A percentile compares a stretch with the other conserved stretches of the same genome.
Conservation (phyloP, 2,329 filamentous ascomycete species). For the Ophiostoma tasmaniense region DNA sequence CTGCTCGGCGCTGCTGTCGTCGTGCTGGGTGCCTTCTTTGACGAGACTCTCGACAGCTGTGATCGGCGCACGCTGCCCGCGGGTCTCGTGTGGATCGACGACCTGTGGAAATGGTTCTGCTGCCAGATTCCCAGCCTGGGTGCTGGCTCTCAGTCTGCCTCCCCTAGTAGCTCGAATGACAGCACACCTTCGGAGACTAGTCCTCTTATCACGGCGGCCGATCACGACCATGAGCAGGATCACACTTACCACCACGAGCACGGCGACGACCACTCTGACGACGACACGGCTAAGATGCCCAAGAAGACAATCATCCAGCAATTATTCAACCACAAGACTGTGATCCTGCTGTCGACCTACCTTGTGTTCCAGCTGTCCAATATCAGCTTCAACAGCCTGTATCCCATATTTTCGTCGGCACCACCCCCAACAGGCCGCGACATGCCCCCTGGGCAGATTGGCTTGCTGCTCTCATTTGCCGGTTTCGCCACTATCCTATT, state of each 20-base stretch:
- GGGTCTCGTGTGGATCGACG: constrained; percentile 27
- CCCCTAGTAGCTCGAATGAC: neutral
- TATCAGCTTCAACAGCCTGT: constrained; percentile 90
- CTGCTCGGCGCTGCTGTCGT: constrained; percentile 66
- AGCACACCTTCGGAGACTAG: neutral
- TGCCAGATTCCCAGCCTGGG: neutral
- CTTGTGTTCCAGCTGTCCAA: constrained; percentile 91
- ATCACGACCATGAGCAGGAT: neutral
- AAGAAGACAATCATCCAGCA: constrained; percentile 40
- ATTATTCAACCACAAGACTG: constrained; percentile 69
- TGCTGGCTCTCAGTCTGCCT: neutral
- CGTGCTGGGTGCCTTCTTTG: constrained; percentile 68
- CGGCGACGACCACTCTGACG: constrained; percentile 36
- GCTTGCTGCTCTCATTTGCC: constrained; percentile 74
- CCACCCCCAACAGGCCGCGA: constrained; percentile 66
- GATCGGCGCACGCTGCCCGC: constrained; percentile 21
- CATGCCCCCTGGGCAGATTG: constrained; percentile 71
- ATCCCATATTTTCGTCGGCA: constrained; percentile 82
- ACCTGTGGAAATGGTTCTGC: constrained; percentile 25
- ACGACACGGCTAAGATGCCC: neutral
- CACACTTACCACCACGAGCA: constrained; percentile 25
- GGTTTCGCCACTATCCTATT: constrained; percentile 82
- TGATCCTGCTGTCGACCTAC: constrained; percentile 76
- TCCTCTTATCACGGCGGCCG: constrained; percentile 8
- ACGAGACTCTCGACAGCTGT: constrained; percentile 66